Conservation (phyloP, 371 early-diverging fungal genomes). For the Conidiobolus incongruus region DNA sequence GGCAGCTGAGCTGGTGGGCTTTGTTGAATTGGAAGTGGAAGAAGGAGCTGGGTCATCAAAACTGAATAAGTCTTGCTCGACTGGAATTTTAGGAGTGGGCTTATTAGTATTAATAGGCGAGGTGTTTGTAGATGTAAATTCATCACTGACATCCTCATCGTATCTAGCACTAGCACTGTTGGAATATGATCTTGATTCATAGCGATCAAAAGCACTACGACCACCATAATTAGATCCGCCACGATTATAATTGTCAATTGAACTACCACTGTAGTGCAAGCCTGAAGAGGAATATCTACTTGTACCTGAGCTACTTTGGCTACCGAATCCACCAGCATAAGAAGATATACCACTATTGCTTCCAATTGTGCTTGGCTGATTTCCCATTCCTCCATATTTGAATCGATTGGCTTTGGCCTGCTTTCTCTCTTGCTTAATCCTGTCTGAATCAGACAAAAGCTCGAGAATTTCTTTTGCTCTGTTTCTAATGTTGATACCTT, state of each 20-base stretch:
- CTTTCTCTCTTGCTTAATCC: slow-evolving; percentile 58
- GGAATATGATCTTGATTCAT: background rate
- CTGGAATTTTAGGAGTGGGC: background rate
- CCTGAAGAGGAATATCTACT: background rate
- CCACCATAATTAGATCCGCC: background rate
- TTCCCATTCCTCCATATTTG: slow-evolving; percentile 63
- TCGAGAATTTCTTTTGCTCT: slow-evolving; percentile 78
- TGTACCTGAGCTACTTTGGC: background rate
- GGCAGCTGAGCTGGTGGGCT: too few relatives aligned
- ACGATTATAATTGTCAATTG: background rate
- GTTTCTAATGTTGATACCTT: slow-evolving; percentile 85
- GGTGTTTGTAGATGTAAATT: background rate
- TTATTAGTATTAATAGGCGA: background rate
- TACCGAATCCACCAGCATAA: background rate
- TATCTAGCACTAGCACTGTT: background rate
- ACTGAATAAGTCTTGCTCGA: background rate
- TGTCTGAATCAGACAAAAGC: slow-evolving; percentile 44
- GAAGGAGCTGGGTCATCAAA: background rate
- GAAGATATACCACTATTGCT: slow-evolving; percentile 12
- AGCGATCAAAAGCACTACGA: background rate
- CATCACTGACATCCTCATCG: background rate
- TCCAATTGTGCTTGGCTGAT: slow-evolving; percentile 16
- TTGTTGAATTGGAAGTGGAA: background rate
- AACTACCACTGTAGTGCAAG: background rate
- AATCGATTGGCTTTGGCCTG: slow-evolving; percentile 68